Evolutionary conservation across 2,329 filamentous ascomycete species (phyloP).

Genomic region (Lachnellula hyalina): DNA sequence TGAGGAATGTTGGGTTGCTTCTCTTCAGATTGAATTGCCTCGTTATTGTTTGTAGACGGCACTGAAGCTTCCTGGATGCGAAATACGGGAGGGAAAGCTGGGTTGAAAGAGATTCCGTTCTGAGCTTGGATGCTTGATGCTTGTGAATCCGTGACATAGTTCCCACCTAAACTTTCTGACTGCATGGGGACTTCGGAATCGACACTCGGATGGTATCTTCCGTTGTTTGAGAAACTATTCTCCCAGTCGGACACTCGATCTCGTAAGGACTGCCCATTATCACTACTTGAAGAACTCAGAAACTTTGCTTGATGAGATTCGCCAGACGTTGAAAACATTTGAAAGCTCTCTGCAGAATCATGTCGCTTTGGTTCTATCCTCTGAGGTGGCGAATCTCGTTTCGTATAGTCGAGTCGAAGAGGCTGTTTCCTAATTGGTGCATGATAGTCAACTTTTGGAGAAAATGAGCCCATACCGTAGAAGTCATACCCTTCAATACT

Average conservation of each 20-base stretch:
- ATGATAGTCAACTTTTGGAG: slow-evolving; percentile 49
- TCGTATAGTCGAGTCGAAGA: slow-evolving; percentile 31
- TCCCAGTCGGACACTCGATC: slow-evolving; percentile 27
- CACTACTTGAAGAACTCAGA: slow-evolving; percentile 33
- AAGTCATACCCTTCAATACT: slow-evolving; percentile 57
- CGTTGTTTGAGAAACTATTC: slow-evolving; percentile 22
- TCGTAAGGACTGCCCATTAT: slow-evolving; percentile 17
- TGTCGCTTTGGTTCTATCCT: slow-evolving; percentile 38
- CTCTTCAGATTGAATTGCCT: slow-evolving; percentile 3
- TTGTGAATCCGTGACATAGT: slow-evolving; percentile 3
- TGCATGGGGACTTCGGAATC: slow-evolving; percentile 17
- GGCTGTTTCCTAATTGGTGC: slow-evolving; percentile 36
- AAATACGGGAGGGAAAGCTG: slow-evolving; percentile 19
- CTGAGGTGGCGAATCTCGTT: slow-evolving; percentile 10
- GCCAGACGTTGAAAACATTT: slow-evolving; percentile 55
- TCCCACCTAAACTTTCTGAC: slow-evolving; percentile 15
- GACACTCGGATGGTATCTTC: slow-evolving; percentile 20
- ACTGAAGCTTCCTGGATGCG: slow-evolving; percentile 24
- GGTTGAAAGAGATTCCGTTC: slow-evolving; percentile 7
- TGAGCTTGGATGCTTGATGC: slow-evolving; percentile 2
- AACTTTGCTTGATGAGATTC: slow-evolving; percentile 38
- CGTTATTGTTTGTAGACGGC: slow-evolving; percentile 3
- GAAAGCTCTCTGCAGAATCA: slow-evolving; percentile 54
- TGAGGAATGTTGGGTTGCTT: slow-evolving; percentile 9
- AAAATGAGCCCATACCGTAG: slow-evolving; percentile 52